Evolutionary conservation across 2,329 filamentous ascomycete genomes (phyloP), one percentile per base, ranked within the genome.

Genomic region (Diaporthe capsici): DNA sequence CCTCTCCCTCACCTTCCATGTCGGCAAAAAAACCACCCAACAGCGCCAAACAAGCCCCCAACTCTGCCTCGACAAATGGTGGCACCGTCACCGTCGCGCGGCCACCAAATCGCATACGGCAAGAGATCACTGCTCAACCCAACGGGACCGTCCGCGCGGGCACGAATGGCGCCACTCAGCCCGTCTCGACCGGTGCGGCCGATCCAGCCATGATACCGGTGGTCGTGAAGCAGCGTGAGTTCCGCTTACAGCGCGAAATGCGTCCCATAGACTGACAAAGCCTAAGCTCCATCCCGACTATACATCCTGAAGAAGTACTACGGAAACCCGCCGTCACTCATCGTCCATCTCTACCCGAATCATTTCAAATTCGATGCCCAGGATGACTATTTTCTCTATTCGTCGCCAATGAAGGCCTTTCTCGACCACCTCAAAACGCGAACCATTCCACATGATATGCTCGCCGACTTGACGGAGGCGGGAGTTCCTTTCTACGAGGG

Each of bases 321-420:
- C 85, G 81, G 95, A 88, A 89, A 89, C 70, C 91, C 93, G 12
- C 96, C 97, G 0, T 98, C 96, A 5, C 87, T 99, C 34, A 92
- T 96, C 70, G 88, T 99, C 34, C 96, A 98, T 83, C 87, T 99
- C 44, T 93, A 98, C 82, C 89, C 92, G 13, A 95, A 91, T 6
- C 93, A 98, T 84, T 98, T 98, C 82, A 92, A 94, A 75, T 98
- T 99, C 85, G 96, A 98, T 80, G 92, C 95, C 80, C 96, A 98
- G 84, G 95, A 98, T 83, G 94, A 96, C 81, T 96, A 94, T 82
- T 98, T 98, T 80, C 90, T 91, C 7, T 98, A 98, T 84, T 94
- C 95, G 80, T 98, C 95, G 28, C 95, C 97, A 34, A 98, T 98
- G 96, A 92, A 90, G 80, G 85, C 94, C 25, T 89, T 93, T 79